Base-by-base conservation (phyloP, 78 protist species). In the Monocercomonoides exilis region DNA sequence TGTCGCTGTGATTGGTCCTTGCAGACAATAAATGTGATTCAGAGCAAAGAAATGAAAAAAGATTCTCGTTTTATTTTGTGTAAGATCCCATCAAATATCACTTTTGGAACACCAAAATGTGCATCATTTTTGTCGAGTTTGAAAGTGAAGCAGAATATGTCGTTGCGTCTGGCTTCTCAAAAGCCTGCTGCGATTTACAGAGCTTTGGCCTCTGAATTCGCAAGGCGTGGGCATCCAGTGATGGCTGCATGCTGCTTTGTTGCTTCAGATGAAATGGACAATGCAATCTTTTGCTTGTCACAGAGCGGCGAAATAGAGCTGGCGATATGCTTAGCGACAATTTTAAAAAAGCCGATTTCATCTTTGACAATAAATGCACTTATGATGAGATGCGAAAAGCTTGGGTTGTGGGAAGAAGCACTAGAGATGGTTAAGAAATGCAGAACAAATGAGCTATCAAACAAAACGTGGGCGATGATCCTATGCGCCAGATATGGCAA, bases 191-290 rank as follows among this genome's bases (percentile, higher is more conserved):
- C n/a, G n/a, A n/a, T n/a, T n/a, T n/a, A n/a, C n/a, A n/a, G n/a
- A n/a, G n/a, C n/a, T n/a, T n/a, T n/a, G n/a, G n/a, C n/a, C n/a
- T n/a, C 11, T 29, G 38, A 21, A 54, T 54, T 29, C 21, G 38
- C 21, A 33, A 5, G 6, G 4, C 82, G 11, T 4, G 82, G 82
- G 5, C 82, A 79, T 5, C 82, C 82, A 32, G 36, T 79, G 6
- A 5, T 32, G 42, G 82, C 82, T 6, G 82, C 82, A 32, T 79
- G 82, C 82, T 79, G 82, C 11, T 79, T 33, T 41, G 6, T 79
- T 41, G 43, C 82, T 79, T 29, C 82, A 4, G 82, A 21, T 32
- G 43, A 79, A 38, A 6, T 41, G 6, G 45, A 79, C 45, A 33
- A 21, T 32, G 82, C 82, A 33, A 21, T 79, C 5, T 41, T 33